phyloP scores from a whole-genome alignment of 1,284 basidiomycete genomes.

The Fomitopsis pinicola region DNA sequence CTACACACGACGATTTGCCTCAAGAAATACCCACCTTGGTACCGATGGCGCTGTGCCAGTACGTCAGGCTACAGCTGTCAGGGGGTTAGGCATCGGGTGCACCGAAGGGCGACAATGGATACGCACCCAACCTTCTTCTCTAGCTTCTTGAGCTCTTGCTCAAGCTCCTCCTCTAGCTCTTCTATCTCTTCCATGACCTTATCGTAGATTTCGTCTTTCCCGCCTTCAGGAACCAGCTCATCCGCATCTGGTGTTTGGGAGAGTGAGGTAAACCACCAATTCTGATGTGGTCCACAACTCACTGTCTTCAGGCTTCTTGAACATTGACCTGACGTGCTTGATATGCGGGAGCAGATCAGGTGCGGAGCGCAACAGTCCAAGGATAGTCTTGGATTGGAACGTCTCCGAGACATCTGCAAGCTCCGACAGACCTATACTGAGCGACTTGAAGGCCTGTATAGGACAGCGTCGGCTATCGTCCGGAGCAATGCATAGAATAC shows the following conservation, averaged over 20 bases:
- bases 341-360: slow-evolving; percentile 75
- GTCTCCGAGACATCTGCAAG: slow-evolving; percentile 63
- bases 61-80: slow-evolving; percentile 51
- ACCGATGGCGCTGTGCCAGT: slow-evolving; percentile 83
- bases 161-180: slow-evolving; percentile 67
- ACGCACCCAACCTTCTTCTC: slow-evolving; percentile 55
- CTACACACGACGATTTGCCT: background rate
- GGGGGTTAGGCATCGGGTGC: background rate
- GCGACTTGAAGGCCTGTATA: slow-evolving; percentile 67
- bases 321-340: slow-evolving; percentile 73
- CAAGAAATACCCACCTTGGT: slow-evolving; percentile 52
- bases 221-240: slow-evolving; percentile 70
- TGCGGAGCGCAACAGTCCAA: slow-evolving; percentile 72
- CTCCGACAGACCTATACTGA: slow-evolving; percentile 63
- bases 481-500: background rate
- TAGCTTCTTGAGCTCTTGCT: slow-evolving; percentile 58
- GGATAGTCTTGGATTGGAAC: slow-evolving; percentile 75
- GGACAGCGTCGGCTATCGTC: slow-evolving; percentile 3
- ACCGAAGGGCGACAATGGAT: background rate
- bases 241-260: slow-evolving; percentile 39
- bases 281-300: background rate
- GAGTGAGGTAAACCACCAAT: background rate
- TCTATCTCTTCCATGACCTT: slow-evolving; percentile 66
- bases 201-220: slow-evolving; percentile 86
- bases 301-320: slow-evolving; percentile 64